phyloP scores from a whole-genome alignment of 202 grass and related monocot species.

The Carex arenaria region DNA sequence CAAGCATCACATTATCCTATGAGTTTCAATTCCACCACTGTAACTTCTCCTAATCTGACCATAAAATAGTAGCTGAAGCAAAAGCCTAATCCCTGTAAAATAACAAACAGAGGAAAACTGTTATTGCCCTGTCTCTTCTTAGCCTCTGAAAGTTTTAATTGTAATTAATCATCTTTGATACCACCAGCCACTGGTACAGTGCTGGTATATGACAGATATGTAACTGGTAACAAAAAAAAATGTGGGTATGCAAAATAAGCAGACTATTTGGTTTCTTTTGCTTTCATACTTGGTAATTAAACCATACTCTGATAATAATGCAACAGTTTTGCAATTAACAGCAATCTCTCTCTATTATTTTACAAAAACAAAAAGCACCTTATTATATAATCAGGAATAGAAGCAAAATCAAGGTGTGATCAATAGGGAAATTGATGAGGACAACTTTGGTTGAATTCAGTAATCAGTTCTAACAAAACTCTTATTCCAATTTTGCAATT shows the following conservation, averaged over 20 bases:
- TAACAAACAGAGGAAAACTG: background rate
- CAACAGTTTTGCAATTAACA: background rate
- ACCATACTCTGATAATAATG: background rate
- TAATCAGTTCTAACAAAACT: background rate
- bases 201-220: background rate
- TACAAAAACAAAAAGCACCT: background rate
- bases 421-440: background rate
- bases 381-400: background rate
- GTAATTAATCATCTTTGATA: background rate
- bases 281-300: background rate
- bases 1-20: conserved; percentile 41
- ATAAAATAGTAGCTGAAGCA: background rate
- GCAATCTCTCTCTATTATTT: background rate
- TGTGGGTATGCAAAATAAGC: background rate
- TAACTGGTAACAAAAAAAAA: background rate
- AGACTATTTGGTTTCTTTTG: background rate
- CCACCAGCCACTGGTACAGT: background rate
- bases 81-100: background rate
- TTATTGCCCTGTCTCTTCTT: background rate
- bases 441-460: background rate
- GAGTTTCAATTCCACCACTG: conserved; percentile 1
- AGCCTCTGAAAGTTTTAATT: background rate
- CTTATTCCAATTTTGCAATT: background rate
- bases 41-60: background rate
- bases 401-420: background rate